Percentiles rank a stretch among this genome's conserved stretches.
These are phyloP conservation scores for Fraxinus greggii DNA, from an alignment of 305 asterid genomes.

Conservation along the genomic window DNA sequence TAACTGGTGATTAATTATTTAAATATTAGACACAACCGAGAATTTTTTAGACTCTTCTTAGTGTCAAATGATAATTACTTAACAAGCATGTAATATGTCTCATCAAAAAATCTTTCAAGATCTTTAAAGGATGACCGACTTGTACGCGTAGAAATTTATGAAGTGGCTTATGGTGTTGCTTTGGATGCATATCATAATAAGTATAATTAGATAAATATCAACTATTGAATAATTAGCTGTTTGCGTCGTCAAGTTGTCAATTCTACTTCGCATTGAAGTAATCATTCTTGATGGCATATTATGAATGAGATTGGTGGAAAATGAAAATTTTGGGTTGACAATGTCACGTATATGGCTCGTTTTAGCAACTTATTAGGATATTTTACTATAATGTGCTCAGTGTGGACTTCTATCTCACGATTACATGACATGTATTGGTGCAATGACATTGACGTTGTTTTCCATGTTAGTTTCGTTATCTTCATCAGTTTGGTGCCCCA, in stretches of 20 bases:
- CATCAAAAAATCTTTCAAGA: not conserved
- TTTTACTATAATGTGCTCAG: not conserved
- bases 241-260: not conserved
- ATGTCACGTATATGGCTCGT: not conserved
- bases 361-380: not conserved
- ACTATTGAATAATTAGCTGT: not conserved
- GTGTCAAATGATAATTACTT: not conserved
- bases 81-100: not conserved
- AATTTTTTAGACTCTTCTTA: not conserved
- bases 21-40: not conserved
- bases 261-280: not conserved
- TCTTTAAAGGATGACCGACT: not conserved
- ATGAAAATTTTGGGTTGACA: not conserved
- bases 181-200: not conserved
- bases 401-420: not conserved
- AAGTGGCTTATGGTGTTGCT: not conserved
- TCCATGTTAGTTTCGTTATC: conserved; percentile 14
- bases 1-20: not conserved
- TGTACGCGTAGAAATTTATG: not conserved
- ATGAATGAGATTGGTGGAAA: not conserved
- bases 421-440: not conserved
- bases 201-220: not conserved
- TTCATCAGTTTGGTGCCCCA: not conserved
- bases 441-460: conserved; percentile 23
- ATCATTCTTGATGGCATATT: not conserved